Conservation (phyloP, 2,329 filamentous ascomycete genomes). For the Aspergillus transmontanensis region DNA sequence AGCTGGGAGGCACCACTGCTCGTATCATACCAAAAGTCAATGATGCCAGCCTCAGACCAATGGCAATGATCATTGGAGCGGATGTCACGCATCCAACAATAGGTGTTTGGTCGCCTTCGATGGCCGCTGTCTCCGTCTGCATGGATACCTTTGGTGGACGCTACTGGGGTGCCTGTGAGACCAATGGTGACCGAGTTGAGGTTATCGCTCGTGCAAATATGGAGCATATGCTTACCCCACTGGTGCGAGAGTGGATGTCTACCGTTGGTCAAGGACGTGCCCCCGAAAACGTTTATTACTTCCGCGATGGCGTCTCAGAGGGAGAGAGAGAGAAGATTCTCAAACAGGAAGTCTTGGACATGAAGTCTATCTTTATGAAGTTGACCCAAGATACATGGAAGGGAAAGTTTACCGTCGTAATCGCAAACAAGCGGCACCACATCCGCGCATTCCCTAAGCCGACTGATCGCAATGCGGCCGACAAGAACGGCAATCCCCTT, state of each 20-base stretch:
- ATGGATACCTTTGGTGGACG: conserved; percentile 70
- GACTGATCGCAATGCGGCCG: conserved; percentile 53
- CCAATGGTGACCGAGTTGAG: conserved; percentile 80
- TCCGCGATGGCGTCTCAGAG: conserved; percentile 90
- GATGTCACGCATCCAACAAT: conserved; percentile 86
- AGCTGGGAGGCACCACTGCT: conserved; percentile 81
- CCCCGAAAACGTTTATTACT: conserved; percentile 81
- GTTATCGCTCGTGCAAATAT: conserved; percentile 72
- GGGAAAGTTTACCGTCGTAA: conserved; percentile 78
- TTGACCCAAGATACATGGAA: conserved; percentile 37
- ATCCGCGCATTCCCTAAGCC: conserved; percentile 83
- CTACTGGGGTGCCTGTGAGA: conserved; percentile 78
- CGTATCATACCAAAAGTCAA: conserved; percentile 49
- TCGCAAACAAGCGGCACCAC: conserved; percentile 93
- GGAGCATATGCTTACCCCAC: conserved; percentile 63
- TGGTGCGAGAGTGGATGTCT: conserved; percentile 67
- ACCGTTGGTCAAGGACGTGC: conserved; percentile 55
- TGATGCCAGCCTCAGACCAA: conserved; percentile 37
- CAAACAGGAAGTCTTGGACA: conserved; percentile 71
- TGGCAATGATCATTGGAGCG: conserved; percentile 82
- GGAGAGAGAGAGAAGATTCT: conserved; percentile 82
- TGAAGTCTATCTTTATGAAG: conserved; percentile 63
- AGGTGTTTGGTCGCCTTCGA: conserved; percentile 68
- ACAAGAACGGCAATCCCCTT: conserved; percentile 78
- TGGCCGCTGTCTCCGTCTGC: conserved; percentile 85